Conservation (phyloP, 2,329 filamentous ascomycete genomes). For the Teratosphaeria destructans region DNA sequence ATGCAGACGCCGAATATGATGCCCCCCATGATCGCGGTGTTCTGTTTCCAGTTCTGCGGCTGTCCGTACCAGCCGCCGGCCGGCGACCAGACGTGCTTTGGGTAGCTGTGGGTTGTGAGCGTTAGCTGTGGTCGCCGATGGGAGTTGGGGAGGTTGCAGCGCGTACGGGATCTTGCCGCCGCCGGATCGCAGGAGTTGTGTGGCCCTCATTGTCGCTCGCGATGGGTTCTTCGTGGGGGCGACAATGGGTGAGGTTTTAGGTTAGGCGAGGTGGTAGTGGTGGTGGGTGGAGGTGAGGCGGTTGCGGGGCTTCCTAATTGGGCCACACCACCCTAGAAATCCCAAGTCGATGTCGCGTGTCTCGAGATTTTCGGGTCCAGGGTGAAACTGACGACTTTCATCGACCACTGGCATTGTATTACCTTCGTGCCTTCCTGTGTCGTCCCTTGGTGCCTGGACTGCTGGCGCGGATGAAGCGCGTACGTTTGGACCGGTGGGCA, state of each 20-base stretch:
- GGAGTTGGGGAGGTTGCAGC: background rate
- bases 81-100: slow-evolving; percentile 82
- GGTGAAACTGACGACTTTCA: background rate
- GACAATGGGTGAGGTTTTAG: slow-evolving; percentile 1
- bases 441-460: background rate
- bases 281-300: slow-evolving; percentile 10
- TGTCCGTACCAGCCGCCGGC: slow-evolving; percentile 96
- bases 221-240: background rate
- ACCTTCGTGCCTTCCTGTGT: slow-evolving; percentile 1
- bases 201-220: slow-evolving; percentile 20
- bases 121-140: background rate
- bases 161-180: slow-evolving; percentile 66
- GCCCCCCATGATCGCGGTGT: slow-evolving; percentile 67
- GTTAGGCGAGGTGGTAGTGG: slow-evolving; percentile 5
- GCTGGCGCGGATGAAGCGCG: slow-evolving; percentile 24
- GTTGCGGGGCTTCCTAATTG: background rate
- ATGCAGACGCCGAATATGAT: slow-evolving; percentile 59
- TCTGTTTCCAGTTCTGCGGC: slow-evolving; percentile 87
- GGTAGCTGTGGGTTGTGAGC: slow-evolving; percentile 14
- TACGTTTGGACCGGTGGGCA: slow-evolving; percentile 51
- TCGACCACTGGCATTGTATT: background rate
- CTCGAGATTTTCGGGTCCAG: background rate
- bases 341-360: slow-evolving; percentile 1
- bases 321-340: background rate
- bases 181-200: slow-evolving; percentile 48